Evolutionary conservation across 1,139 yeast genomes (phyloP).

Genomic region (Suzukiozyma palmioleophila): DNA sequence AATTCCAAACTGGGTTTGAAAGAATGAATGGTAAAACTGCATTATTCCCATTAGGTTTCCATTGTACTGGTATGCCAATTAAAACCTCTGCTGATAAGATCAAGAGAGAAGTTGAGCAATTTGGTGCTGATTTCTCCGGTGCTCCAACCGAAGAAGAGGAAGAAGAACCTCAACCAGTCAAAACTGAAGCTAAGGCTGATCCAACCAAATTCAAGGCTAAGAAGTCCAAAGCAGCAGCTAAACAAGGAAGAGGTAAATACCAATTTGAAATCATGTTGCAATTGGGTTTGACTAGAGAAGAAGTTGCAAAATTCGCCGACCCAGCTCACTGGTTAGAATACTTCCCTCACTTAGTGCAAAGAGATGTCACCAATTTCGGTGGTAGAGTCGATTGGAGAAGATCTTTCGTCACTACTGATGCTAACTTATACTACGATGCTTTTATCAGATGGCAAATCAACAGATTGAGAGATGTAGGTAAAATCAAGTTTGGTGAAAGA

Average conservation of each 20-base stretch:
- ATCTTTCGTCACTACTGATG: conserved; percentile 91
- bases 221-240: conserved; percentile 89
- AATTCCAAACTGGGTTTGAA: conserved; percentile 90
- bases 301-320: conserved; percentile 84
- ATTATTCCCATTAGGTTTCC: conserved; percentile 94
- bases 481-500: conserved; percentile 97
- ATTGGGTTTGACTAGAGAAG: conserved; percentile 79
- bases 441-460: conserved; percentile 97
- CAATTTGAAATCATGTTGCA: conserved; percentile 97
- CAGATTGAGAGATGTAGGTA: conserved; percentile 77
- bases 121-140: conserved; percentile 79
- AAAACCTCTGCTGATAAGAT: conserved; percentile 95
- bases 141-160: conserved; percentile 57
- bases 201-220: conserved; percentile 88
- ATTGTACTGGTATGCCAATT: conserved; percentile 99
- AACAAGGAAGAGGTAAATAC: conserved; percentile 89
- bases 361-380: conserved; percentile 79
- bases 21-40: conserved; percentile 93
- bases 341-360: conserved; percentile 87
- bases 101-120: conserved; percentile 84
- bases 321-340: conserved; percentile 81
- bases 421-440: conserved; percentile 91
- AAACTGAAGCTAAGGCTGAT: conserved; percentile 52
- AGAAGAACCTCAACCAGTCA: conserved; percentile 29
- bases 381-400: conserved; percentile 99